A percentile compares a stretch with the other conserved stretches of the same genome.
These are phyloP conservation scores for Vitis cinerea DNA, from an alignment of 164 flowering plant genomes.

Conservation along the genomic window DNA sequence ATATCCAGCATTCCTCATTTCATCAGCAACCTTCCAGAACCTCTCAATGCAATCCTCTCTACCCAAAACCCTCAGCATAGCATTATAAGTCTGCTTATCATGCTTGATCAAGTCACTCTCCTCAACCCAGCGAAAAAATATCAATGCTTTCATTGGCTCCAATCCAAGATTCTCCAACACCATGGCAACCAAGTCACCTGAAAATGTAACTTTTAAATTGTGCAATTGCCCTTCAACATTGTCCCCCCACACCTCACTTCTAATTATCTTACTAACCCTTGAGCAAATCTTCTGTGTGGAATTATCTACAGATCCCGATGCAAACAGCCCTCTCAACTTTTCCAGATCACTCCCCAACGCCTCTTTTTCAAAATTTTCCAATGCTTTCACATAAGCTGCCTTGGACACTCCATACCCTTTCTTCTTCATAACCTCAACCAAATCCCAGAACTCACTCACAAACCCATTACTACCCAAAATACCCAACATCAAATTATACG, in stretches of 20 bases:
- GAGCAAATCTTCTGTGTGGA: conserved; percentile 30
- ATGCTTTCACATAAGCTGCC: conserved; percentile 29
- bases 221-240: conserved; percentile 40
- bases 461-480: conserved; percentile 54
- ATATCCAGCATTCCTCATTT: conserved; percentile 56
- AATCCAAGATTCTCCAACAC: conserved; percentile 42
- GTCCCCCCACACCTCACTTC: conserved; percentile 51
- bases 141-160: conserved; percentile 55
- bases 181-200: conserved; percentile 44
- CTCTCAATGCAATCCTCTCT: conserved; percentile 55
- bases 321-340: conserved; percentile 44
- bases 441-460: conserved; percentile 62
- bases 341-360: conserved; percentile 43
- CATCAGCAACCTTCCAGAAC: conserved; percentile 62
- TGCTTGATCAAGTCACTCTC: conserved; percentile 52
- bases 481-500: conserved; percentile 60
- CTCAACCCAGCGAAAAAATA: conserved; percentile 70
- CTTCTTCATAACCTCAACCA: conserved; percentile 57
- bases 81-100: conserved; percentile 48
- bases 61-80: conserved; percentile 55
- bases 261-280: conserved; percentile 43
- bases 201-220: conserved; percentile 35
- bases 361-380: conserved; percentile 48
- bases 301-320: conserved; percentile 35
- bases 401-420: conserved; percentile 60